These are phyloP conservation scores for Xylariaceae sp. DNA, from an alignment of 2,329 filamentous ascomycete genomes.

Conservation along the genomic window DNA sequence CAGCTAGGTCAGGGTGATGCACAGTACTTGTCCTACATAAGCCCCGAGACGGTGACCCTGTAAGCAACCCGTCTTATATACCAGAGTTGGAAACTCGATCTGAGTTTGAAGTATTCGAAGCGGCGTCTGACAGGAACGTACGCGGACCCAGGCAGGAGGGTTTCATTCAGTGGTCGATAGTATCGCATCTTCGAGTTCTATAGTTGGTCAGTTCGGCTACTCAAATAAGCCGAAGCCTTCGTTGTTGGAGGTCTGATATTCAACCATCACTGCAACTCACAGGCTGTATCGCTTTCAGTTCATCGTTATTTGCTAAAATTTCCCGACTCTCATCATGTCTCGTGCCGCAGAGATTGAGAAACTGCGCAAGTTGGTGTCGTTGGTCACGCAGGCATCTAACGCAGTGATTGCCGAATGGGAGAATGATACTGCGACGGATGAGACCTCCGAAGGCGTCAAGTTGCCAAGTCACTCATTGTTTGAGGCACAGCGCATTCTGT, in stretches of 20 bases:
- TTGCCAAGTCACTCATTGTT: slow-evolving; percentile 24
- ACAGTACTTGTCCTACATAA: too few species aligned
- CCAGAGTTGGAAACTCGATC: background rate
- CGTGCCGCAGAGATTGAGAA: background rate
- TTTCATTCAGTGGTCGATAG: background rate
- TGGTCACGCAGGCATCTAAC: background rate
- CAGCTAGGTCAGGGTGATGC: too few species aligned
- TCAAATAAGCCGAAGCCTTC: background rate
- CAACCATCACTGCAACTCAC: background rate
- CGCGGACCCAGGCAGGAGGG: background rate
- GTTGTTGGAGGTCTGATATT: background rate
- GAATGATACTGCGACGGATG: background rate
- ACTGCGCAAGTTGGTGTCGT: background rate
- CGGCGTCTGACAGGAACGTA: background rate
- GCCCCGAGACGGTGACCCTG: too few species aligned
- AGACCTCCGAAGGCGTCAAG: background rate
- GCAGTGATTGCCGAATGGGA: background rate
- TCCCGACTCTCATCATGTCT: background rate
- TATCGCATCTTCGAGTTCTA: background rate
- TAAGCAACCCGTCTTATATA: background rate
- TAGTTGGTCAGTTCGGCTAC: background rate
- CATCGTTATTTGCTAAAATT: background rate
- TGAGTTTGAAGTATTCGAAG: background rate
- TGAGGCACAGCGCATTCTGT: slow-evolving; percentile 32
- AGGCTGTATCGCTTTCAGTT: background rate